These are phyloP conservation scores for Aspergillus sclerotiicarbonarius DNA, from an alignment of 495 filamentous ascomycete genomes.

Conservation along the genomic window DNA sequence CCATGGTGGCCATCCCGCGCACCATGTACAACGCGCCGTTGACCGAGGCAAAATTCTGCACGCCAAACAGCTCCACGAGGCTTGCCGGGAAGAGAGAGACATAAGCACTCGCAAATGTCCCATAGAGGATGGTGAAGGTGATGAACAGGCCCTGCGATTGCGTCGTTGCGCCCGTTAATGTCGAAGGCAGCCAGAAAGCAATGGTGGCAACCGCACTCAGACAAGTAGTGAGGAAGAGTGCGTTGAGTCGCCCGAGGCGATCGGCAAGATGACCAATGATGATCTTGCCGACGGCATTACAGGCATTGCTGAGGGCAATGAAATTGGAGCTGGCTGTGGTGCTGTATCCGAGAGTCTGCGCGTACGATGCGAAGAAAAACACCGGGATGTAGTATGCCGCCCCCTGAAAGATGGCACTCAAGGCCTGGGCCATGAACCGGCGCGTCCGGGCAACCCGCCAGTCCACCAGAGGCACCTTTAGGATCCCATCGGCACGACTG, in stretches of 20 bases:
- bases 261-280: not conserved
- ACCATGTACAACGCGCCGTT: not conserved
- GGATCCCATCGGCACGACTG: constrained; percentile 1
- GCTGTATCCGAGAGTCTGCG: not conserved
- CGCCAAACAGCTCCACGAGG: not conserved
- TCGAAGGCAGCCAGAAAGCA: not conserved
- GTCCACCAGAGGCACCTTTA: constrained; percentile 4
- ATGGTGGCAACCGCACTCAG: not conserved
- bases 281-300: not conserved
- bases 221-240: not conserved
- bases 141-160: not conserved
- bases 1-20: not conserved
- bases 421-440: not conserved
- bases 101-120: not conserved
- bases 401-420: not conserved
- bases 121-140: not conserved
- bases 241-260: not conserved
- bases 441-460: constrained; percentile 2
- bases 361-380: not conserved
- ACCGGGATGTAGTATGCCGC: constrained; percentile 5
- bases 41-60: not conserved
- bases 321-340: not conserved
- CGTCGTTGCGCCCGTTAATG: not conserved
- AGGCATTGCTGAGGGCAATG: not conserved
- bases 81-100: not conserved